Evolutionary conservation across 2,329 filamentous ascomycete species (phyloP).

Genomic region (Coleophoma cylindrospora): DNA sequence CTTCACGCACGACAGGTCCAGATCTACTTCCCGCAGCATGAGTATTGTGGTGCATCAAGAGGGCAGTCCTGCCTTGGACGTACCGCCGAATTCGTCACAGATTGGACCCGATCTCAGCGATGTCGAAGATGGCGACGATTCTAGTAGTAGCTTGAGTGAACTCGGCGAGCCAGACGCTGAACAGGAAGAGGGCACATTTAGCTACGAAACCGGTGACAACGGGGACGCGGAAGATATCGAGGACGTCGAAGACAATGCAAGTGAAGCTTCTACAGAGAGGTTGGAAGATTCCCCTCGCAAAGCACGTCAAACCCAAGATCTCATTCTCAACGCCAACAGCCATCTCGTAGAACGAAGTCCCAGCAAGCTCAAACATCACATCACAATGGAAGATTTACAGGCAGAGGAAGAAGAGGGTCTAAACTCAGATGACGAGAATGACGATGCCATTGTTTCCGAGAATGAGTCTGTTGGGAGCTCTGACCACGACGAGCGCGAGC

Average conservation of each 20-base stretch:
- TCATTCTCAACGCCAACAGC: conserved; percentile 52
- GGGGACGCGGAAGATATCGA: conserved; percentile 36
- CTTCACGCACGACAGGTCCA: conserved; percentile 15
- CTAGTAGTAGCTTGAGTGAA: conserved; percentile 81
- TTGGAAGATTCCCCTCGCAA: conserved; percentile 82
- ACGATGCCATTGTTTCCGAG: conserved; percentile 28
- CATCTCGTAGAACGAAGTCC: conserved; percentile 62
- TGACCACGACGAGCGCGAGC: conserved; percentile 30
- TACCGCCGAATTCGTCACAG: conserved; percentile 18
- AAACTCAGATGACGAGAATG: conserved; percentile 17
- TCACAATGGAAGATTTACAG: conserved; percentile 36
- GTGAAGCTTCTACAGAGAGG: conserved; percentile 91
- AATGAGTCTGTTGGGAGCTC: conserved; percentile 30
- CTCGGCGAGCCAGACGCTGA: conserved; percentile 76
- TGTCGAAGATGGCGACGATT: conserved; percentile 60
- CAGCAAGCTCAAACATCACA: conserved; percentile 67
- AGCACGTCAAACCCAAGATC: conserved; percentile 51
- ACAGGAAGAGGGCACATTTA: conserved; percentile 45
- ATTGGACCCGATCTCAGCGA: conserved; percentile 22
- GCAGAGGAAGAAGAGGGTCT: conserved; percentile 32
- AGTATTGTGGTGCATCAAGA: conserved; percentile 21
- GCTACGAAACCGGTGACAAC: conserved; percentile 42
- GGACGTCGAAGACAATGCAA: conserved; percentile 54
- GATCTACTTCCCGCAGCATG: conserved; percentile 19
- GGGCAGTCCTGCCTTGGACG: conserved; percentile 20